A percentile compares a stretch with the other conserved stretches of the same genome.
These are phyloP conservation scores for Trichoderma koningiopsis DNA, from an alignment of 2,329 filamentous ascomycete genomes.

Conservation along the genomic window DNA sequence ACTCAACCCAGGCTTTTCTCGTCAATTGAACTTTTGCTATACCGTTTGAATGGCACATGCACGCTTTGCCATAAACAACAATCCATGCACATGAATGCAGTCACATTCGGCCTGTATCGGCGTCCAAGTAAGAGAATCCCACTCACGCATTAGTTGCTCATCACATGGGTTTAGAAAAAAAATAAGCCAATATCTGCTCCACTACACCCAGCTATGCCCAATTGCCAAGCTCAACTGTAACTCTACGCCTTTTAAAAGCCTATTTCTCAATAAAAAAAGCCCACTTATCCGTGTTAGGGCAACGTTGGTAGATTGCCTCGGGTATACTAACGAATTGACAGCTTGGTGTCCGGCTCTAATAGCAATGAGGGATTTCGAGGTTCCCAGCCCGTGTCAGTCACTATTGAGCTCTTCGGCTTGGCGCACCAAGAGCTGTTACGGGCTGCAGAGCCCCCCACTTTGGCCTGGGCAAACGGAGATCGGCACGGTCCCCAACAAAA, in stretches of 20 bases:
- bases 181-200: not conserved
- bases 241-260: not conserved
- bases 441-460: not conserved
- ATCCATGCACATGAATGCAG: not conserved
- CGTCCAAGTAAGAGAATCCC: not conserved
- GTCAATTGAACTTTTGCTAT: not conserved
- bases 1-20: not conserved
- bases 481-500: conserved; percentile 12
- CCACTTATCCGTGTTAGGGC: conserved; percentile 14
- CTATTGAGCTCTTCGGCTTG: not conserved
- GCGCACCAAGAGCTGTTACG: not conserved
- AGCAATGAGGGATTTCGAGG: conserved; percentile 9
- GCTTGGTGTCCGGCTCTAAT: not conserved
- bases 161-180: conserved; percentile 9
- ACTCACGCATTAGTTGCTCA: not conserved
- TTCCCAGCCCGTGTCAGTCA: not conserved
- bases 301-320: not conserved
- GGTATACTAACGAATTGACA: not conserved
- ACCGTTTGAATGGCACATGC: not conserved
- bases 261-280: not conserved
- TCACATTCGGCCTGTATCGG: conserved; percentile 19
- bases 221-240: conserved; percentile 5
- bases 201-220: not conserved
- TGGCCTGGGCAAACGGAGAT: conserved; percentile 11
- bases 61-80: not conserved